phyloP scores from a whole-genome alignment of 164 flowering plant species.

The Annona cherimola region DNA sequence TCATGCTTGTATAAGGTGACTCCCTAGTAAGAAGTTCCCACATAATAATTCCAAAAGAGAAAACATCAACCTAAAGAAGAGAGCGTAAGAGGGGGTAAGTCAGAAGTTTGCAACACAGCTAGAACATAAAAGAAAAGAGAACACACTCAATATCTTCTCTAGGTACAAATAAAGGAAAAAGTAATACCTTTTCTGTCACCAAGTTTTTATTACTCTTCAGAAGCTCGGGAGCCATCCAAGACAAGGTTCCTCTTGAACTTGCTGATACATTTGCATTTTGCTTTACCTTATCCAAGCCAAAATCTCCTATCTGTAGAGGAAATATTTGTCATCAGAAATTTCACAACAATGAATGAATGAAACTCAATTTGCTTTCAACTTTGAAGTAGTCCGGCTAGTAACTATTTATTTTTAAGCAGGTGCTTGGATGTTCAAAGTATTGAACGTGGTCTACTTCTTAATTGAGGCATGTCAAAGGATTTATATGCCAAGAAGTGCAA shows the following conservation, averaged over 20 bases:
- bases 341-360: no score
- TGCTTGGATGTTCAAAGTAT: background rate
- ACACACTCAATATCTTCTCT: background rate
- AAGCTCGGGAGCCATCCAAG: slow-evolving; percentile 51
- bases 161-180: background rate
- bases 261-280: slow-evolving; percentile 30
- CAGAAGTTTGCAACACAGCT: background rate
- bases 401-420: background rate
- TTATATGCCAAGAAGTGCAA: background rate
- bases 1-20: slow-evolving; percentile 41
- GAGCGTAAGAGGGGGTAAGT: no score
- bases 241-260: slow-evolving; percentile 41
- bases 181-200: slow-evolving; percentile 54
- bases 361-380: no score
- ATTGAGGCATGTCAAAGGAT: background rate
- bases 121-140: background rate
- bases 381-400: background rate
- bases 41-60: slow-evolving; percentile 54
- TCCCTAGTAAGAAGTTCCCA: slow-evolving; percentile 55
- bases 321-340: no score
- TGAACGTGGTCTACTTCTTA: no score
- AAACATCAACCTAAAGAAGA: slow-evolving; percentile 59
- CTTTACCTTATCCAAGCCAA: no score
- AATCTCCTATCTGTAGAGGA: no score
- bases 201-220: slow-evolving; percentile 16